A percentile compares a stretch with the other conserved stretches of the same genome.
Evolutionary conservation across 208 protist genomes (phyloP).

Genomic region (Leishmania arabica): DNA sequence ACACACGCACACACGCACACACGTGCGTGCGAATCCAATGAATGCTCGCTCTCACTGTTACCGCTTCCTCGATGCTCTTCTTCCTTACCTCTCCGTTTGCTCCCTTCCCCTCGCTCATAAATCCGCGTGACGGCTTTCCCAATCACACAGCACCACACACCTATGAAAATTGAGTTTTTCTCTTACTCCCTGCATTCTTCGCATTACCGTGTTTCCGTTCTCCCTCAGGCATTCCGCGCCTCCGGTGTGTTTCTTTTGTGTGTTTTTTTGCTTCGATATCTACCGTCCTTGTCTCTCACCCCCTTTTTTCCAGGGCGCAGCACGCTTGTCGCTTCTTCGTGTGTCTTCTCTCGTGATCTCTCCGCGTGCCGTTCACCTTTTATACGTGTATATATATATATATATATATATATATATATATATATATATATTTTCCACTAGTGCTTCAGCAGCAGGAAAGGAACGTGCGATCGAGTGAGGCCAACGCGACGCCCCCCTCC

Average conservation of each 20-base stretch:
- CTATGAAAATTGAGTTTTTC: not conserved
- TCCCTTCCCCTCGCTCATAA: not conserved
- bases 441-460: not conserved
- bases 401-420: too few relatives aligned
- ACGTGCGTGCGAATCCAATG: constrained; percentile 1
- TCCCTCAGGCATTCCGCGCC: not conserved
- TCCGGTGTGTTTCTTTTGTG: not conserved
- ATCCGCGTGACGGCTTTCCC: not conserved
- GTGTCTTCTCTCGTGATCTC: not conserved
- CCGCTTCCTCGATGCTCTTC: constrained; percentile 5
- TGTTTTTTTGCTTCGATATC: not conserved
- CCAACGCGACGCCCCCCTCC: not conserved
- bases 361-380: not conserved
- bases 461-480: not conserved
- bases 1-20: not conserved
- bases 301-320: not conserved
- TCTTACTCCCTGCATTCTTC: not conserved
- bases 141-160: not conserved
- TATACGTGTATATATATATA: too few relatives aligned
- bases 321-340: not conserved
- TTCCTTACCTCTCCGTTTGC: not conserved
- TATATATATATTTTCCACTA: not conserved
- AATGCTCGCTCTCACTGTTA: constrained; percentile 6
- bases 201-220: not conserved
- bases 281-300: not conserved